Evolutionary conservation across 1,139 yeast species (phyloP).

Genomic region (Debaryomyces coudertii): DNA sequence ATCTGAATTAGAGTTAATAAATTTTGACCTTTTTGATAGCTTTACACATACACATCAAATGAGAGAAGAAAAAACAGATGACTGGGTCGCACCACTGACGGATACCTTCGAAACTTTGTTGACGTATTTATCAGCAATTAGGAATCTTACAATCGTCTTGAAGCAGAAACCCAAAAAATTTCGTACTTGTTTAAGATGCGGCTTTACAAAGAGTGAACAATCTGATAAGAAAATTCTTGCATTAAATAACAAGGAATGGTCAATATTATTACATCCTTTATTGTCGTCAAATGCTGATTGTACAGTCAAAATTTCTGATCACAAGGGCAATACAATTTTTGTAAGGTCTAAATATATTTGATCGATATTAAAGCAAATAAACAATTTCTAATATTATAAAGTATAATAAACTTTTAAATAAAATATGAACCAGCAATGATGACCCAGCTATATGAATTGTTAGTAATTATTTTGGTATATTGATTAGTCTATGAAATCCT

Average conservation of each 20-base stretch:
- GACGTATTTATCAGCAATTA: conserved; percentile 29
- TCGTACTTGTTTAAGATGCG: conserved; percentile 41
- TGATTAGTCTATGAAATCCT: too few relatives aligned
- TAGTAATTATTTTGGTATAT: background rate
- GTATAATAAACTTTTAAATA: background rate
- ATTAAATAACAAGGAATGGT: conserved; percentile 33
- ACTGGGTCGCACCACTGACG: conserved; percentile 24
- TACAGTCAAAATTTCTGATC: conserved; percentile 24
- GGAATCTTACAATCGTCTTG: conserved; percentile 29
- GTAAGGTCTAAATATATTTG: background rate
- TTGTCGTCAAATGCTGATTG: conserved; percentile 22
- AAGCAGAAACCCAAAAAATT: conserved; percentile 24
- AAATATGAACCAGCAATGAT: background rate
- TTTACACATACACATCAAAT: conserved; percentile 22
- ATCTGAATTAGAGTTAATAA: conserved; percentile 29
- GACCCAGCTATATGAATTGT: background rate
- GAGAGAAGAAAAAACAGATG: conserved; percentile 19
- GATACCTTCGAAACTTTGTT: conserved; percentile 36
- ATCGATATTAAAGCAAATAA: conserved; percentile 2
- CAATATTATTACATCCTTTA: conserved; percentile 31
- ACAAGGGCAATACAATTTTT: conserved; percentile 11
- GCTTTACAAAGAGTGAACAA: conserved; percentile 25
- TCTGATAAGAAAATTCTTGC: conserved; percentile 20
- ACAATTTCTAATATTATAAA: background rate
- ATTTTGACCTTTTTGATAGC: conserved; percentile 40